These are phyloP conservation scores for Euptelea pleiosperma DNA, from an alignment of 164 flowering plant genomes.

Conservation along the genomic window DNA sequence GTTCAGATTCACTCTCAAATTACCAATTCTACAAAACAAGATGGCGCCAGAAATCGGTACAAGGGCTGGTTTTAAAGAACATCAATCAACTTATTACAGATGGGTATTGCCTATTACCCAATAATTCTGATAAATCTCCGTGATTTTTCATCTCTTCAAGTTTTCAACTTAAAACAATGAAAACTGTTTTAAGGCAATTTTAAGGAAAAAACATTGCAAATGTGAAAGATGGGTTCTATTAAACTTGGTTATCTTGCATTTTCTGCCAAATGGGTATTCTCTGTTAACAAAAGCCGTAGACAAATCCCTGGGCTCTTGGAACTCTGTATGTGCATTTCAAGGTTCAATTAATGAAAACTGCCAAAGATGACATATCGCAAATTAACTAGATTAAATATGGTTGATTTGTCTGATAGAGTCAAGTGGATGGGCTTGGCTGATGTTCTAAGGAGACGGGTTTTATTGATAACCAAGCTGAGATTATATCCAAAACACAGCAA, in stretches of 20 bases:
- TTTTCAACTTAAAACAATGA: too few species aligned
- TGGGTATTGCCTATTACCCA: neutral
- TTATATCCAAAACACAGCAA: neutral
- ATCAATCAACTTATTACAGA: neutral
- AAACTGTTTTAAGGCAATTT: too few species aligned
- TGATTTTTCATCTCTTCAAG: neutral
- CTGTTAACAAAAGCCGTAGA: neutral
- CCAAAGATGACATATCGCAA: neutral
- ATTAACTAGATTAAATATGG: neutral
- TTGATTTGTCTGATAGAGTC: neutral
- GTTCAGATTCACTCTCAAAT: neutral
- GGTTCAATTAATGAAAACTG: neutral
- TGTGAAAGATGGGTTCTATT: too few species aligned
- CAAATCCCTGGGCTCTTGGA: neutral
- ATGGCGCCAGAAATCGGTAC: too few species aligned
- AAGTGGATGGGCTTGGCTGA: neutral
- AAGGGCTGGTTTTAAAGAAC: neutral
- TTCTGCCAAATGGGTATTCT: neutral
- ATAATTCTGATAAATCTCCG: neutral
- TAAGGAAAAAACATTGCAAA: too few species aligned
- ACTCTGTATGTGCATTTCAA: too few species aligned
- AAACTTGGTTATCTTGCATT: neutral
- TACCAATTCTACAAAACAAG: conserved; percentile 3
- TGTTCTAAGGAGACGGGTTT: neutral
- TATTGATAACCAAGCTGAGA: too few species aligned